A percentile compares a stretch with the other conserved stretches of the same genome.
phyloP scores from a whole-genome alignment of 495 filamentous ascomycete species.

The Tuber melanosporum region DNA sequence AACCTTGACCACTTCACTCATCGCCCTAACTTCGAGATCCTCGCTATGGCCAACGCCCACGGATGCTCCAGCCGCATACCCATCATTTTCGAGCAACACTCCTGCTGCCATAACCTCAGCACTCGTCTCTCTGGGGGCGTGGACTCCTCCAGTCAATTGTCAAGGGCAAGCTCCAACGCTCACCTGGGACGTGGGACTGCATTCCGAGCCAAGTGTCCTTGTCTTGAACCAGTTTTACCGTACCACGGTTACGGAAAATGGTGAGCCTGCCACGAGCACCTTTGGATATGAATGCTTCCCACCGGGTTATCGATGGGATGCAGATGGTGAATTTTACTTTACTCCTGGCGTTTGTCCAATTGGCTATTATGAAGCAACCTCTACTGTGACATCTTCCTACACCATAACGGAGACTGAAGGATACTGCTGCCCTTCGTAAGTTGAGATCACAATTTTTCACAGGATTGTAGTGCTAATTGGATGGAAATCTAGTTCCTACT shows the following conservation, averaged over 20 bases:
- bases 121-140: background rate
- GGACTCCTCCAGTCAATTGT: background rate
- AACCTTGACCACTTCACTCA: background rate
- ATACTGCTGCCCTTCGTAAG: conserved; percentile 3
- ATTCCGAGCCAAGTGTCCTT: background rate
- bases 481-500: background rate
- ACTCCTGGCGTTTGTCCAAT: background rate
- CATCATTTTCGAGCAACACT: background rate
- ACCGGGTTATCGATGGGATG: background rate
- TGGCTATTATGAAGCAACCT: background rate
- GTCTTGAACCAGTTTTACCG: background rate
- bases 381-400: background rate
- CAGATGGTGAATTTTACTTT: background rate
- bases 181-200: background rate
- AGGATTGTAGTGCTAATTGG: background rate
- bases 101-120: background rate
- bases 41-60: background rate
- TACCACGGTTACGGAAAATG: background rate
- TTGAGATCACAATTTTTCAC: background rate
- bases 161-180: background rate
- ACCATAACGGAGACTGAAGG: background rate
- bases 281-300: background rate
- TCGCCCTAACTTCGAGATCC: background rate
- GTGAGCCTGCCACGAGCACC: background rate
- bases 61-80: background rate